Conservation (phyloP, 441 rosid species). For the Croton laevigatus region DNA sequence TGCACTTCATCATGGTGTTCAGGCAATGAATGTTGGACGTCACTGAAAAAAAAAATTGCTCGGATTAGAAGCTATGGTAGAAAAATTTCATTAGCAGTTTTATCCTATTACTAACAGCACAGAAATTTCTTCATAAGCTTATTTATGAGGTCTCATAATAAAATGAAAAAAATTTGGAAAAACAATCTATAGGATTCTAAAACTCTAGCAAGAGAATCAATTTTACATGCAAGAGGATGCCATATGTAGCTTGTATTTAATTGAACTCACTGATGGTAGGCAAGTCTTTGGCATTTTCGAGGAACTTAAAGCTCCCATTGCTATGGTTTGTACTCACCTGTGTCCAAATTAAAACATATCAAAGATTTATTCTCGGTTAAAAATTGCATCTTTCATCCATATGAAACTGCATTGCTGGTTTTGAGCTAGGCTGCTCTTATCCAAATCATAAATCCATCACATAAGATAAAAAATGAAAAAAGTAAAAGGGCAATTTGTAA, state of each 20-base stretch:
- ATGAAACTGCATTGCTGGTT: background rate
- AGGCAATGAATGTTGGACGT: constrained; percentile 73
- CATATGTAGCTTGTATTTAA: too few species aligned
- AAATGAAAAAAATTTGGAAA: background rate
- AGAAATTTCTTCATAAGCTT: background rate
- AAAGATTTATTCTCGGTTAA: background rate
- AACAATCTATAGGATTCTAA: background rate
- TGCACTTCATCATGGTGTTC: constrained; percentile 88
- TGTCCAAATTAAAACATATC: constrained; percentile 16
- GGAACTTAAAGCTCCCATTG: constrained; percentile 67
- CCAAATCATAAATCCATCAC: background rate
- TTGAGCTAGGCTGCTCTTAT: background rate
- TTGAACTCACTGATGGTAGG: constrained; percentile 78
- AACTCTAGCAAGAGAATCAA: background rate
- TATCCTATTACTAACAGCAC: background rate
- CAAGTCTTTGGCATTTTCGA: constrained; percentile 73
- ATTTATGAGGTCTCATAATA: background rate
- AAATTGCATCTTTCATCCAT: background rate
- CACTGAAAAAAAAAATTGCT: constrained; percentile 51
- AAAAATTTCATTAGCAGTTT: background rate
- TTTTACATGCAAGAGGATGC: background rate
- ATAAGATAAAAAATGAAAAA: background rate
- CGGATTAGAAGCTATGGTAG: constrained; percentile 22
- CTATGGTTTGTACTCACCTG: constrained; percentile 52
- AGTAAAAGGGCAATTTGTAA: background rate